Base-by-base conservation (phyloP, 2,329 filamentous ascomycete genomes). In the Neonectria ditissima region DNA sequence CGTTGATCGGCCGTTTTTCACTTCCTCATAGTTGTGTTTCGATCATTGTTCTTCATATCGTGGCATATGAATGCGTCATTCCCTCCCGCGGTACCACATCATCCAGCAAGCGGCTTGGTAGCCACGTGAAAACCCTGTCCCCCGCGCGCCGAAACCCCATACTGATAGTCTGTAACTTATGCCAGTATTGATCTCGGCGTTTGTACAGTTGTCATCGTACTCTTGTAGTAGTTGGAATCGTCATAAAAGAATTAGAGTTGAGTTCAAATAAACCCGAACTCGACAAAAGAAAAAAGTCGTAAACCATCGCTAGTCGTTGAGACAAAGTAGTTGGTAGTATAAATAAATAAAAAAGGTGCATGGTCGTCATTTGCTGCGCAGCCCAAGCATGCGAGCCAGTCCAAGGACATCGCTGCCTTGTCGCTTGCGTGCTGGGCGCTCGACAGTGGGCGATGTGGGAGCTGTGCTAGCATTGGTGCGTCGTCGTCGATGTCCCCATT, bases 301-400 rank as follows among this genome's bases (percentile, higher is more conserved):
- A 24, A 58, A 47, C 48, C 20, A 43, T 62, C 58, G 52, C 55
- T 57, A 56, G 47, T 60, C 60, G 56, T 63, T 30, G 55, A 52
- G 55, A 59, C 50, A 32, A 50, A 51, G 34, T 53, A 65, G 59
- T 65, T 55, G 58, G 48, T 24, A 28, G 48, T 39, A 20, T 28
- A 30, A 47, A 34, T 28, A 30, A 47, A 34, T 14, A 18, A 18
- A 18, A 44, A 22, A 20, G n/a, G 16, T 24, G 30, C 30, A 44
- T 45, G 28, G 55, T 59, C 41, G 52, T 70, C 69, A 73, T 59
- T 67, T 67, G 54, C 72, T 77, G 30, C 75, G 73, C 18, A 78
- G 73, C 18, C 79, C 78, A 16, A 81, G 70, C 66, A 82, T 77
- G 20, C 79, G 75, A 20, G 77, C 77, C 52, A 81, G 73, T 22